phyloP scores from a whole-genome alignment of 495 filamentous ascomycete genomes.

The Aspergillus heteromorphus region DNA sequence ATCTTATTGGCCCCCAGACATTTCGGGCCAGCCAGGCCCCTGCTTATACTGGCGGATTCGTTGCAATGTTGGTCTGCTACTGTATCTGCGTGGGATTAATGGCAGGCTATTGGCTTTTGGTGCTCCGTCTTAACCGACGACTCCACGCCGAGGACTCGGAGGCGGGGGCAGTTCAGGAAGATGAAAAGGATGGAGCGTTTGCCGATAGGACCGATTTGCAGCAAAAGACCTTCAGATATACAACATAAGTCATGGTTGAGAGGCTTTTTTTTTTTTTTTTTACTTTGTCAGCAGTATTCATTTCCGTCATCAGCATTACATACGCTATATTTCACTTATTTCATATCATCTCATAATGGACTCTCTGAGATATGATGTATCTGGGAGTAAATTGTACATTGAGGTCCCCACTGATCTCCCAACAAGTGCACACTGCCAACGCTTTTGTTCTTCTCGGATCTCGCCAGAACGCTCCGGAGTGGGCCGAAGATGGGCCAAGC shows the following conservation, averaged over 20 bases:
- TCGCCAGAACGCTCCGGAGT: too few species aligned
- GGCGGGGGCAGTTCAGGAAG: conserved; percentile 2
- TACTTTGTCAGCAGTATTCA: too few species aligned
- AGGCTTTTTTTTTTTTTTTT: too few species aligned
- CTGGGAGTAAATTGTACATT: too few species aligned
- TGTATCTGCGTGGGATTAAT: conserved; percentile 23
- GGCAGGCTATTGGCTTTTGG: conserved; percentile 24
- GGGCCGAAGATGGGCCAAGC: too few species aligned
- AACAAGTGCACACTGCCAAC: too few species aligned
- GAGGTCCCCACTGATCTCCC: too few species aligned
- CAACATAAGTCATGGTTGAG: conserved; percentile 9
- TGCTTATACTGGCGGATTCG: conserved; percentile 28
- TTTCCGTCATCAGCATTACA: too few species aligned
- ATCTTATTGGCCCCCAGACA: conserved; percentile 57
- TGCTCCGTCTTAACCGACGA: conserved; percentile 17
- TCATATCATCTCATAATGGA: too few species aligned
- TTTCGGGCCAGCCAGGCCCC: conserved; percentile 54
- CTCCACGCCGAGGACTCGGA: conserved; percentile 18
- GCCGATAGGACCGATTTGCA: conserved; percentile 26
- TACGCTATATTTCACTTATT: too few species aligned
- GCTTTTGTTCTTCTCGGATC: too few species aligned
- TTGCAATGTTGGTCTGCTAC: conserved; percentile 28
- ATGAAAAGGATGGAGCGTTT: conserved; percentile 18
- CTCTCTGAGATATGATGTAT: too few species aligned
- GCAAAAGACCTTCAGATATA: conserved; percentile 26